Percentiles rank a stretch among this genome's conserved stretches.
Conservation (phyloP, 148 eudicot species). For the Arctostaphylos glauca region DNA sequence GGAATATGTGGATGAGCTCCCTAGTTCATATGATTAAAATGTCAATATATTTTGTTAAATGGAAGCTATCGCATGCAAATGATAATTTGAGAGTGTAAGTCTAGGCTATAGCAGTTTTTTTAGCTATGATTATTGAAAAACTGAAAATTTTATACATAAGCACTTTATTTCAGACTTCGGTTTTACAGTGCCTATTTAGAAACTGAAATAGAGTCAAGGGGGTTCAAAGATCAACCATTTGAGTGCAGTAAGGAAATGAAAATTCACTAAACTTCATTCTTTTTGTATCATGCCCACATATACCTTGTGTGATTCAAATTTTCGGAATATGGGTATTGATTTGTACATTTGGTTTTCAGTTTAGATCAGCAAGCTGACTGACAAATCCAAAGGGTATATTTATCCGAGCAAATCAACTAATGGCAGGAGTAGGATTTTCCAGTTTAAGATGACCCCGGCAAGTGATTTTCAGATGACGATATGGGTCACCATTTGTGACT, state of each 20-base stretch:
- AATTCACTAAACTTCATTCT: neutral
- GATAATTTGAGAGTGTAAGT: neutral
- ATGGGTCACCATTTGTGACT: neutral
- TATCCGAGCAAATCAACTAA: neutral
- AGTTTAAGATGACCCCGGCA: neutral
- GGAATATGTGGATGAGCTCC: neutral
- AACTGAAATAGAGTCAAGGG: neutral
- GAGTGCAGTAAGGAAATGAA: neutral
- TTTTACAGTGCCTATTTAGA: neutral
- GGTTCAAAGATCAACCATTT: neutral
- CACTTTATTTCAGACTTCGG: too few species aligned
- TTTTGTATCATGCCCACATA: neutral
- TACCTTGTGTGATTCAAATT: neutral
- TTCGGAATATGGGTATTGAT: neutral
- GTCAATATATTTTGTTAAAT: neutral
- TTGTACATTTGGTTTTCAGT: neutral
- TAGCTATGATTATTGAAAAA: neutral
- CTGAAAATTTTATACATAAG: neutral
- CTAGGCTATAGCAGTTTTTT: neutral
- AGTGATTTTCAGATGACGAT: conserved; percentile 9
- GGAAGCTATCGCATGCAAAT: neutral
- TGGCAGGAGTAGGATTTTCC: neutral
- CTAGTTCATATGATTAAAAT: neutral
- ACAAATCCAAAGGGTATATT: neutral
- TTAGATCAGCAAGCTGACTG: neutral